Evolutionary conservation across 331 rosid genomes (phyloP).

Genomic region (Malus hybrid): DNA sequence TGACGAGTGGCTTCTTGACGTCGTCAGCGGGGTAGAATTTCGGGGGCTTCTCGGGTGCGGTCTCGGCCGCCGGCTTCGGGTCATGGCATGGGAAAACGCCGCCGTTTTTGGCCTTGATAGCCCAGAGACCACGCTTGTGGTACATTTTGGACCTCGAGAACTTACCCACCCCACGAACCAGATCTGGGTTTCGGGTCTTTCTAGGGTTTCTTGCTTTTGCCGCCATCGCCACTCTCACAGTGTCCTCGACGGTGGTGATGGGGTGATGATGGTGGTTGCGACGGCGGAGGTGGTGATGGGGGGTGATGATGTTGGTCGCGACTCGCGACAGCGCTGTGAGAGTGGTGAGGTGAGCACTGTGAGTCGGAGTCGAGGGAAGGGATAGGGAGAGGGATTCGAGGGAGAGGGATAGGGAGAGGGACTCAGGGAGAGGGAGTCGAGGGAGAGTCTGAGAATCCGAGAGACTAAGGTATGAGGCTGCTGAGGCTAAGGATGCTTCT

Average conservation of each 20-base stretch:
- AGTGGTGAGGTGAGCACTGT: too few relatives aligned
- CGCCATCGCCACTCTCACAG: constrained; percentile 14
- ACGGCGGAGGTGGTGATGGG: too few relatives aligned
- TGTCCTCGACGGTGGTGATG: neutral
- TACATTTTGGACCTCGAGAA: constrained; percentile 29
- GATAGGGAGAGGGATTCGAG: too few relatives aligned
- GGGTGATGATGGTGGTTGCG: too few relatives aligned
- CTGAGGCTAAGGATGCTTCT: too few relatives aligned
- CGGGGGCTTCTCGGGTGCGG: constrained; percentile 9
- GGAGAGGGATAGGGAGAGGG: too few relatives aligned
- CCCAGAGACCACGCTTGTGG: constrained; percentile 34
- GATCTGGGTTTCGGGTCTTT: constrained; percentile 24
- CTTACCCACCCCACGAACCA: constrained; percentile 22
- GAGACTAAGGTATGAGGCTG: too few relatives aligned
- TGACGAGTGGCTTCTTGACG: constrained; percentile 23
- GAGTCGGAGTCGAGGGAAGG: too few relatives aligned
- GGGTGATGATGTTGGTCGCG: too few relatives aligned
- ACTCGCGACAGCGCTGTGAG: too few relatives aligned
- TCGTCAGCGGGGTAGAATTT: constrained; percentile 30
- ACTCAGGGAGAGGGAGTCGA: too few relatives aligned
- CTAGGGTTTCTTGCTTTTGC: constrained; percentile 4
- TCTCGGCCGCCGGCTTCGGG: constrained; percentile 8
- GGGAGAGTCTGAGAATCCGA: too few relatives aligned
- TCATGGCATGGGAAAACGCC: constrained; percentile 35
- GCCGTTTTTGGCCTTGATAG: constrained; percentile 32